Evolutionary conservation across 805 yeast genomes (phyloP), one percentile per base, ranked within the genome.

Genomic region (Saccharomycopsis microspora): DNA sequence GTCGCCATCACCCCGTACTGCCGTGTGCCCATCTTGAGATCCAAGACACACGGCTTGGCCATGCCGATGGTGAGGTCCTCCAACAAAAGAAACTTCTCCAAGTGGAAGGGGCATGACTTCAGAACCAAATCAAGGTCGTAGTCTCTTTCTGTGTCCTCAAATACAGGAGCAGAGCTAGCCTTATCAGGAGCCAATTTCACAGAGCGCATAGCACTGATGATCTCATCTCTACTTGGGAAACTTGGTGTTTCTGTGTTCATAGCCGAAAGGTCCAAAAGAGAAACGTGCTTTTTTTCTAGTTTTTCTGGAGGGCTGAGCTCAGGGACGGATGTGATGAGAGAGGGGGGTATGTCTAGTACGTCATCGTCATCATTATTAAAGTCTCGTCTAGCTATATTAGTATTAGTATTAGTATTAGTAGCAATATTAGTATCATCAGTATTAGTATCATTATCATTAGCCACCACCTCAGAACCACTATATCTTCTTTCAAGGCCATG

Each of bases 1-100:
- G 72, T 71, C 0, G 97, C 97, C 54, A 88, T 95, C n/a, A 90
- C 82, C 6, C 99, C 98, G 58, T 93, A 93, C 64, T 93, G 99
- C 50, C 99, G 72, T 0, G 99, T 90, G 0, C 99, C 99, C 97
- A 93, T 93, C 61, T 93, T 93, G 57, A 93, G 69, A 64, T 93
- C 99, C 44, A 93, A 67, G 0, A 90, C 97, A 60, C 96, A 89
- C 0, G 98, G 97, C 54, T 75, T 75, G 32, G 65, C 68, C 80
- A 90, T 78, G 29, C 86, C 85, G 47, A 80, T 74, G 0, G 97
- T 93, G 43, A 93, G 66, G 65, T 93, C 99, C 60, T 94, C 98
- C 44, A 93, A 68, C 6, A 93, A 64, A 37, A 93, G 82, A 60
- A 88, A 93, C 53, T 94, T 70, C 64, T 85, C 94, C 38, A 83